Conservation (phyloP, 805 yeast species). For the Nakazawaea molendinolei region DNA sequence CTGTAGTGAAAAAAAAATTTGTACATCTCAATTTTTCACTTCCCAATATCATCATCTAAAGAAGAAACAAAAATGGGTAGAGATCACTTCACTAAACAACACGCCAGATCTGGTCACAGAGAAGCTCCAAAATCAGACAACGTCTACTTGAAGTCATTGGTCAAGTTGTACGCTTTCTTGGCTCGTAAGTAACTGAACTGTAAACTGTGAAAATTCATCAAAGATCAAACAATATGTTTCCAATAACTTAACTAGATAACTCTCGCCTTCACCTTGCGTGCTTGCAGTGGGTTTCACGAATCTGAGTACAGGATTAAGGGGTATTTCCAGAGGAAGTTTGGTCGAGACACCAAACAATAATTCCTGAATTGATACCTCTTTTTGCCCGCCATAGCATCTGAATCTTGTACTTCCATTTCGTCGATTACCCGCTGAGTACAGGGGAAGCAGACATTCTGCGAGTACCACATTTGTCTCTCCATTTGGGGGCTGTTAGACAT, state of each 20-base stretch:
- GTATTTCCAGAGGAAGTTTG: too few species aligned
- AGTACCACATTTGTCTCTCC: conserved; percentile 18
- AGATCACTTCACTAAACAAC: conserved; percentile 96
- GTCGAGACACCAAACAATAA: conserved; percentile 5
- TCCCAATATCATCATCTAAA: background rate
- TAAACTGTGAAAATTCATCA: too few species aligned
- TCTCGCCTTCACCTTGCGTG: too few species aligned
- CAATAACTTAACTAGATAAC: too few species aligned
- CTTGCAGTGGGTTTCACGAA: too few species aligned
- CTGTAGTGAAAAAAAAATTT: conserved; percentile 1
- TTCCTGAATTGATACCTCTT: conserved; percentile 21
- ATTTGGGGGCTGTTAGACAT: background rate
- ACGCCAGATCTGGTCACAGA: conserved; percentile 94
- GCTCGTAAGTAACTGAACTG: conserved; percentile 91
- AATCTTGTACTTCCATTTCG: too few species aligned
- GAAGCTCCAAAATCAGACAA: conserved; percentile 99
- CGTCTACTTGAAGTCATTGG: conserved; percentile 96
- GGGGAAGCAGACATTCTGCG: conserved; percentile 24
- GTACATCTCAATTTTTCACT: background rate
- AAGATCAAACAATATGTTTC: conserved; percentile 7
- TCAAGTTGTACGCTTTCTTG: conserved; percentile 97
- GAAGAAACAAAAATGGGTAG: conserved; percentile 68
- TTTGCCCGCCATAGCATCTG: conserved; percentile 13
- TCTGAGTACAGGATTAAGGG: too few species aligned
- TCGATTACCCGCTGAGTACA: too few species aligned